Base-by-base conservation (phyloP, 2,329 filamentous ascomycete genomes). In the Hysterium pulicare region DNA sequence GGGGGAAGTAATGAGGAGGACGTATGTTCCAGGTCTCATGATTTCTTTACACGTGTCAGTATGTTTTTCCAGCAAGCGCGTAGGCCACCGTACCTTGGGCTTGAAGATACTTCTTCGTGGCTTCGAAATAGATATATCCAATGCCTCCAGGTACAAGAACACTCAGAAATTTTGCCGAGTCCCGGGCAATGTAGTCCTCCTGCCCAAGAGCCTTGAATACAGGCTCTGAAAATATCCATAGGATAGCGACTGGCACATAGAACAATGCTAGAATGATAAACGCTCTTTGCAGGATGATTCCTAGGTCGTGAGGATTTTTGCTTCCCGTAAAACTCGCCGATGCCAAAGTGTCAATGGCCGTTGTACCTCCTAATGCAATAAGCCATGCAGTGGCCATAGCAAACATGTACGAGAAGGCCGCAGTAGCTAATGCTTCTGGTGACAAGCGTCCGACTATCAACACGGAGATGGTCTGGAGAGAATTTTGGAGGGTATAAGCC, bases 391-490 rank as follows among this genome's bases (percentile, higher is more conserved):
- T 89, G 17, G 86, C 83, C 86, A 91, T 90, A 41, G 89, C 89
- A 54, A 95, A 95, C 89, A 95, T 95, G 71, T 93, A 91, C 2
- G 86, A 87, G 58, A 95, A 95, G 0, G 89, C 88, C 1, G 87
- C 84, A 0, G 85, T 87, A 0, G 89, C 87, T 5, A 95, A 71
- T 2, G 88, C 82, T 64, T 93, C 85, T 1, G 89, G 84, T 0
- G 86, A 90, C 0, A 89, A 71, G 2, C 87, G 82, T 8, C 89
- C 89, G 3, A 88, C 87, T 28, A 95, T 83, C 34, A 95, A 71
- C 4, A 95, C 86, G 0, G 87, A 93, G 1, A 86, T 62, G 0
- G 89, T 94, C 61, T 95, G 89, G 0, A 95, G 71, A 4, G 85
- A 90, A 63, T 91, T 94, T 48, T 95, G 89, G 4, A 95, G 74